Conservation (phyloP, 257 asterid species). For the Nyctanthes arbortristis region DNA sequence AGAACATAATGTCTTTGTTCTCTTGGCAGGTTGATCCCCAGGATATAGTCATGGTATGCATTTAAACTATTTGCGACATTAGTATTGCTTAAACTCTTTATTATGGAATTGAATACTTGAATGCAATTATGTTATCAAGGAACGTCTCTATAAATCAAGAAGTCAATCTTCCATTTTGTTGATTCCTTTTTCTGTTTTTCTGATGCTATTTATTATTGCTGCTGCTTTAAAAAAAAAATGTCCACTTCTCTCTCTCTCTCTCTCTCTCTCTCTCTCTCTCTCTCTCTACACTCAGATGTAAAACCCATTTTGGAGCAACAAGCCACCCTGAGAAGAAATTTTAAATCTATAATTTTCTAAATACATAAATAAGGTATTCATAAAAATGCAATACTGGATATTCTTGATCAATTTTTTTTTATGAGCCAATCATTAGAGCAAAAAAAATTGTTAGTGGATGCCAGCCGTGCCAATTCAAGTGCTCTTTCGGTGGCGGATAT, state of each 20-base stretch:
- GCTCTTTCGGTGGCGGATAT: not conserved
- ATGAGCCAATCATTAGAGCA: too few species aligned
- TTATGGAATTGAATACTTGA: not conserved
- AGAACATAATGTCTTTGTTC: not conserved
- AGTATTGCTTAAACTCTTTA: not conserved
- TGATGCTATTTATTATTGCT: not conserved
- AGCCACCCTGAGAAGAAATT: not conserved
- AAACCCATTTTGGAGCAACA: not conserved
- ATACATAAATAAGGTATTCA: not conserved
- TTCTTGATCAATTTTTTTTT: too few species aligned
- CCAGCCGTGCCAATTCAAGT: not conserved
- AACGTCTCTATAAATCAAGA: not conserved
- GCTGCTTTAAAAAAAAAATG: too few species aligned
- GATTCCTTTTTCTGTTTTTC: not conserved
- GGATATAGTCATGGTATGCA: slow-evolving; percentile 20
- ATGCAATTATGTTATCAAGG: not conserved
- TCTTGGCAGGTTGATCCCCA: slow-evolving; percentile 22
- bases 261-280: not conserved
- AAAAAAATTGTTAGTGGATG: too few species aligned
- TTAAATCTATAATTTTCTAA: not conserved
- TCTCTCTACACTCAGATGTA: not conserved
- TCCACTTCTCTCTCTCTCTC: not conserved
- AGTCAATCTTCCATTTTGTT: not conserved
- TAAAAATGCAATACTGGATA: not conserved
- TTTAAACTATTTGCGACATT: not conserved